Conservation (phyloP, 2,329 filamentous ascomycete species). For the Cercospora citrullina region DNA sequence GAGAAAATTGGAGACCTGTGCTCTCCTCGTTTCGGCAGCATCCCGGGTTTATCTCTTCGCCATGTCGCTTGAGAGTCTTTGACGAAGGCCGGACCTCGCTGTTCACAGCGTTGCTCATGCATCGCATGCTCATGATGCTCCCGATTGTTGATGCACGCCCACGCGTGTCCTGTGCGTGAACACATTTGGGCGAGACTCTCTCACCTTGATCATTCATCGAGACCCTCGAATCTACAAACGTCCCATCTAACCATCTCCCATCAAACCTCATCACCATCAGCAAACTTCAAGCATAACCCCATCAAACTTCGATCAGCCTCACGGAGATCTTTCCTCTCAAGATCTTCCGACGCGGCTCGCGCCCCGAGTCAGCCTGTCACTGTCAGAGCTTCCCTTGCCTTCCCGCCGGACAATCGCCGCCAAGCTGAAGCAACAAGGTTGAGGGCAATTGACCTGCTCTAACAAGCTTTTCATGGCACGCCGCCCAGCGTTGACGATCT, state of each 20-base stretch:
- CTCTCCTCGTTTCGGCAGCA: constrained; percentile 1
- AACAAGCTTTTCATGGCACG: background rate
- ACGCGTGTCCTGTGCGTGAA: background rate
- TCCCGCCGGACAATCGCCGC: background rate
- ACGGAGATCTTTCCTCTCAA: background rate
- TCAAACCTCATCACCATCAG: background rate
- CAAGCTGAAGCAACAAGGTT: background rate
- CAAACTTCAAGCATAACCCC: background rate
- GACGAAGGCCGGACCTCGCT: constrained; percentile 1
- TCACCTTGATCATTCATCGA: background rate
- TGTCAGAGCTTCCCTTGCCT: background rate
- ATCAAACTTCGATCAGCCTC: background rate
- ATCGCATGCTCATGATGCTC: background rate
- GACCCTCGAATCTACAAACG: background rate
- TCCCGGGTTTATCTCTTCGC: background rate
- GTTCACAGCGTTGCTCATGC: background rate
- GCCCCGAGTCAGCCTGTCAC: background rate
- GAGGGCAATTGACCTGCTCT: background rate
- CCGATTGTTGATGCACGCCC: background rate
- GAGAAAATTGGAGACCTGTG: background rate
- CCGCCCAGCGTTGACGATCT: background rate
- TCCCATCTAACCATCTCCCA: background rate
- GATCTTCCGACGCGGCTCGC: background rate
- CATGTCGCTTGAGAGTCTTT: background rate
- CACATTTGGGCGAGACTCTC: background rate